Conservation (phyloP, 2,329 filamentous ascomycete species). For the Paramyrothecium sp. region DNA sequence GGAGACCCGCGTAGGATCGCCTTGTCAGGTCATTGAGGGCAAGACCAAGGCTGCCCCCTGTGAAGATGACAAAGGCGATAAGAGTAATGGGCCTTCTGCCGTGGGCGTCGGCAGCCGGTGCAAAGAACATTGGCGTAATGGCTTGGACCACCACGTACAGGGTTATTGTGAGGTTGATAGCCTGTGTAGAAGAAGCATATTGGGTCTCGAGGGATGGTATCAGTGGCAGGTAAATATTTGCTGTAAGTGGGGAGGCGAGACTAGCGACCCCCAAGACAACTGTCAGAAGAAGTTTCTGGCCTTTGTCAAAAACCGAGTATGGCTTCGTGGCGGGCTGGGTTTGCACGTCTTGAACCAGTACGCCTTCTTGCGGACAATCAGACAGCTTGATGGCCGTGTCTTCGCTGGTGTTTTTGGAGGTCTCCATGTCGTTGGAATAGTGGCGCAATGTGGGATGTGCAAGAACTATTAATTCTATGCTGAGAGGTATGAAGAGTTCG, state of each 20-base stretch:
- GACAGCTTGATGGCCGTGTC: too few species aligned
- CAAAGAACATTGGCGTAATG: constrained; percentile 1
- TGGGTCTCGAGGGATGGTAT: constrained; percentile 1
- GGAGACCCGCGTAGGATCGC: neutral
- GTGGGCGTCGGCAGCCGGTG: neutral
- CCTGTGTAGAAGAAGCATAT: constrained; percentile 1
- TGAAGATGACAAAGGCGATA: neutral
- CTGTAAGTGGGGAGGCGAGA: constrained; percentile 3
- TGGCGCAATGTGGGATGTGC: too few species aligned
- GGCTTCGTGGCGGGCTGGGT: too few species aligned
- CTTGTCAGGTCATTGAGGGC: neutral
- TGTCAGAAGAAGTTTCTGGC: too few species aligned
- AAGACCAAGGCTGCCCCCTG: constrained; percentile 3
- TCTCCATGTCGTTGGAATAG: too few species aligned
- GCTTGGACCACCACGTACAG: constrained; percentile 5
- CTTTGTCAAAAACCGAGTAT: too few species aligned
- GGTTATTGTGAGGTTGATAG: constrained; percentile 5
- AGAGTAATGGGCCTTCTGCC: constrained; percentile 1
- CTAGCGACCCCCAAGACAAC: too few species aligned
- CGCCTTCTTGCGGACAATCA: too few species aligned
- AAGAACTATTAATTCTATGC: too few species aligned
- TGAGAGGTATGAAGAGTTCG: too few species aligned
- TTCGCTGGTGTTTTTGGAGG: too few species aligned
- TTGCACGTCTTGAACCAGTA: too few species aligned
- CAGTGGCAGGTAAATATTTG: constrained; percentile 5